Conservation (phyloP, 768 basidiomycete genomes). For the Strobilomyces dryophilus region DNA sequence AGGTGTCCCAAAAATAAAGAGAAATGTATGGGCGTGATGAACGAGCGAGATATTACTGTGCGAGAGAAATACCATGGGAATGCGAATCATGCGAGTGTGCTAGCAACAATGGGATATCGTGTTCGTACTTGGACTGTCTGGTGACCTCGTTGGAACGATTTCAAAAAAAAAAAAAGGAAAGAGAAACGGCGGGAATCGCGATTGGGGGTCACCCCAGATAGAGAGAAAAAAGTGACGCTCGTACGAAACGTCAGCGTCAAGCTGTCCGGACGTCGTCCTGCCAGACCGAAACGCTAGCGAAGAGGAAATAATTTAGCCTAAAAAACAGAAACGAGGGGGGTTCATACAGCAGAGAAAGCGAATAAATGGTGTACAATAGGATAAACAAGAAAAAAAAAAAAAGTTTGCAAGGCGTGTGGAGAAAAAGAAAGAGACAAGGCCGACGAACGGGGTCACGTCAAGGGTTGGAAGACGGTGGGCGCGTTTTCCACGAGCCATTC, state of each 20-base stretch:
- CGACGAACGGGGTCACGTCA: slow-evolving; percentile 5
- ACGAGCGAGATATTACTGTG: neutral
- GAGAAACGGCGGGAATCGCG: neutral
- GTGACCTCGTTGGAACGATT: neutral
- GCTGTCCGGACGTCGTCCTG: slow-evolving; percentile 1
- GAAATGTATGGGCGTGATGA: too few species aligned
- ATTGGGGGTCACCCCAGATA: neutral
- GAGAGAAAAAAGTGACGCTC: neutral
- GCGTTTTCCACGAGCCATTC: slow-evolving; percentile 96
- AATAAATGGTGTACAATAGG: slow-evolving; percentile 27
- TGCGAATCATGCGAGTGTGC: neutral
- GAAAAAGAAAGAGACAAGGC: neutral
- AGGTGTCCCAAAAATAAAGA: too few species aligned
- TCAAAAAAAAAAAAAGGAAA: neutral
- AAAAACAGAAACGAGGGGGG: neutral
- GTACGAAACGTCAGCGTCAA: neutral
- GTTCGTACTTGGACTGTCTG: too few species aligned
- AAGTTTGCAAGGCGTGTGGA: neutral
- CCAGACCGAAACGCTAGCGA: slow-evolving; percentile 6
- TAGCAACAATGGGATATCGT: neutral
- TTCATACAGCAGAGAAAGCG: slow-evolving; percentile 9
- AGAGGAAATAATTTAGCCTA: slow-evolving; percentile 20
- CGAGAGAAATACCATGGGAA: neutral
- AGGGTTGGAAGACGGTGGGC: slow-evolving; percentile 40
- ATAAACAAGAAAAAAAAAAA: slow-evolving; percentile 11